These are phyloP conservation scores for Penicillium expansum DNA, from an alignment of 2,329 filamentous ascomycete species.

Conservation along the genomic window DNA sequence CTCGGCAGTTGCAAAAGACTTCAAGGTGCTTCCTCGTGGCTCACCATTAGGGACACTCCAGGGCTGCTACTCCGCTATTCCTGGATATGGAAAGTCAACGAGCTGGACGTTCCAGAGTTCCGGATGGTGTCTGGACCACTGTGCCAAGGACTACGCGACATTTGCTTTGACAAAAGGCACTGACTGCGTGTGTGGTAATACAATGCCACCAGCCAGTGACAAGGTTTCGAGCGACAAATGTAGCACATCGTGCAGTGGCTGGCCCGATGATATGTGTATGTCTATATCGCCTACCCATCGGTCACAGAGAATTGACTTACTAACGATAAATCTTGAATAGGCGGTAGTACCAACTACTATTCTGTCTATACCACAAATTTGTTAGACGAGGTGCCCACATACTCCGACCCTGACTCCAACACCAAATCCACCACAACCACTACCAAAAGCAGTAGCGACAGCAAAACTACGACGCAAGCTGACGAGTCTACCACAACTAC, in stretches of 20 bases:
- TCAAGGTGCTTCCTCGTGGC: slow-evolving; percentile 17
- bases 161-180: slow-evolving; percentile 61
- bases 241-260: slow-evolving; percentile 64
- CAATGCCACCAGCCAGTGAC: slow-evolving; percentile 59
- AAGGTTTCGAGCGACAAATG: slow-evolving; percentile 61
- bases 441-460: slow-evolving; percentile 16
- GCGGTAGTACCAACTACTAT: slow-evolving; percentile 56
- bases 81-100: slow-evolving; percentile 50
- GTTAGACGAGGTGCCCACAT: slow-evolving; percentile 38
- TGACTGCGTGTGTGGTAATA: slow-evolving; percentile 71
- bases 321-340: slow-evolving; percentile 35
- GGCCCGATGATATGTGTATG: slow-evolving; percentile 63
- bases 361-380: slow-evolving; percentile 54
- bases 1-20: slow-evolving; percentile 21
- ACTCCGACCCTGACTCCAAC: slow-evolving; percentile 17
- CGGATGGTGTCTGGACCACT: slow-evolving; percentile 56
- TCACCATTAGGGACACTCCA: slow-evolving; percentile 28
- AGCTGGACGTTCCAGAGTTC: slow-evolving; percentile 52
- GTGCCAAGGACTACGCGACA: slow-evolving; percentile 53
- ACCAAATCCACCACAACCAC: slow-evolving; percentile 20
- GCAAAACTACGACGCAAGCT: slow-evolving; percentile 11
- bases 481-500: slow-evolving; percentile 9
- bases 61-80: slow-evolving; percentile 53
- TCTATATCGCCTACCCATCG: background rate
- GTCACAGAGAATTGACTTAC: slow-evolving; percentile 22